Evolutionary conservation across 2,329 filamentous ascomycete species (phyloP).

Genomic region (Diaporthe citrichinensis): DNA sequence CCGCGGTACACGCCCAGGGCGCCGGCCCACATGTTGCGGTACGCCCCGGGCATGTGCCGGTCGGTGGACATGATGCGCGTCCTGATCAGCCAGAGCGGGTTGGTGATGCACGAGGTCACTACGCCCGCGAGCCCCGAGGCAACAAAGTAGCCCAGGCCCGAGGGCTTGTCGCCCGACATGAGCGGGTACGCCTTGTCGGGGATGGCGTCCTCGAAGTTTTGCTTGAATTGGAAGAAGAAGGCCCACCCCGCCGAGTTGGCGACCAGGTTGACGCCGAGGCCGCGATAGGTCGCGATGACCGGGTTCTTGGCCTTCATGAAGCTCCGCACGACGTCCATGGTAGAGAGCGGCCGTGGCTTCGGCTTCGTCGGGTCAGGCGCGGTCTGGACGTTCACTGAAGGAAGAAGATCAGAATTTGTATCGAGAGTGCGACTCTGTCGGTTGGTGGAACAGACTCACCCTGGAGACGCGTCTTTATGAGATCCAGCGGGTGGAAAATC

Average conservation of each 20-base stretch:
- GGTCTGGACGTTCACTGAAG: constrained; percentile 58
- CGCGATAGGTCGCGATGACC: constrained; percentile 84
- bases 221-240: constrained; percentile 88
- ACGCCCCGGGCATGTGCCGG: constrained; percentile 80
- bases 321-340: constrained; percentile 66
- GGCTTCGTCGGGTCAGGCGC: constrained; percentile 58
- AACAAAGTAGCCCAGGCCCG: constrained; percentile 82
- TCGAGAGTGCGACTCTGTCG: neutral
- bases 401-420: neutral
- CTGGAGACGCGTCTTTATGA: constrained; percentile 97
- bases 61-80: constrained; percentile 96
- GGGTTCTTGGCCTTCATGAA: constrained; percentile 67
- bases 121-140: constrained; percentile 80
- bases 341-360: constrained; percentile 58
- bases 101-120: constrained; percentile 85
- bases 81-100: constrained; percentile 98
- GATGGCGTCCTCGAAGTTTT: constrained; percentile 64
- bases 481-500: constrained; percentile 90
- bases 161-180: constrained; percentile 54
- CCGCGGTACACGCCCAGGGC: constrained; percentile 74
- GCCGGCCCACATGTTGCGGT: constrained; percentile 82
- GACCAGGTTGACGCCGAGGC: constrained; percentile 89
- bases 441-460: constrained; percentile 62
- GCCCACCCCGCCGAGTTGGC: constrained; percentile 94
- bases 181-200: constrained; percentile 50